A percentile compares a stretch with the other conserved stretches of the same genome.
phyloP scores from a whole-genome alignment of 169 alveolate genomes.

The Babesia divergens region DNA sequence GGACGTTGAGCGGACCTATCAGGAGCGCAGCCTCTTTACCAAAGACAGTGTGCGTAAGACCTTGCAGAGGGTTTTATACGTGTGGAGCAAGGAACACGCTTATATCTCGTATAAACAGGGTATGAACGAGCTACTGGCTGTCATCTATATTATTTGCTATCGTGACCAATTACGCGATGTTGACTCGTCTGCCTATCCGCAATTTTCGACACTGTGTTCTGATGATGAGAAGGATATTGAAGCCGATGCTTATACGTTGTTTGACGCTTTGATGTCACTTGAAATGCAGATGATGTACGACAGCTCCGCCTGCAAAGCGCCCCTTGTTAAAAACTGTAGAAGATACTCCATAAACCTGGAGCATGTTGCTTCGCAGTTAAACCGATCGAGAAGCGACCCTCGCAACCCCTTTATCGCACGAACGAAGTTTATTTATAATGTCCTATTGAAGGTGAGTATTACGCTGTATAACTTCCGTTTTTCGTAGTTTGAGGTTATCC shows the following conservation, averaged over 20 bases:
- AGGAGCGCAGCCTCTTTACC: slow-evolving; percentile 70
- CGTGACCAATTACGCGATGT: slow-evolving; percentile 20
- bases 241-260: slow-evolving; percentile 79
- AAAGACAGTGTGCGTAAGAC: slow-evolving; percentile 64
- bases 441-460: slow-evolving; percentile 51
- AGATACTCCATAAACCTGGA: slow-evolving; percentile 24
- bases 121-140: slow-evolving; percentile 72
- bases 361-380: neutral
- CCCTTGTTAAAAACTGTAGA: neutral
- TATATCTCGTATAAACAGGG: slow-evolving; percentile 74
- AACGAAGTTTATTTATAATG: slow-evolving; percentile 67
- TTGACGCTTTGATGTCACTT: slow-evolving; percentile 73
- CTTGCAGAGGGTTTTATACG: slow-evolving; percentile 65
- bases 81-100: slow-evolving; percentile 72
- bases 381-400: neutral
- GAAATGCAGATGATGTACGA: slow-evolving; percentile 77
- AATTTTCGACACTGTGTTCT: slow-evolving; percentile 22
- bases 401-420: slow-evolving; percentile 72
- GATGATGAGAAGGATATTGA: slow-evolving; percentile 65
- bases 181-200: neutral
- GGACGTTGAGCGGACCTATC: slow-evolving; percentile 74
- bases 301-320: slow-evolving; percentile 53
- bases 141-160: slow-evolving; percentile 66
- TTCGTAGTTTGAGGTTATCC: too few species aligned
- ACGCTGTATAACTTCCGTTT: too few species aligned